A percentile compares a stretch with the other conserved stretches of the same genome.
Evolutionary conservation across 2,329 filamentous ascomycete species (phyloP).

Genomic region (Blastomyces parvus): DNA sequence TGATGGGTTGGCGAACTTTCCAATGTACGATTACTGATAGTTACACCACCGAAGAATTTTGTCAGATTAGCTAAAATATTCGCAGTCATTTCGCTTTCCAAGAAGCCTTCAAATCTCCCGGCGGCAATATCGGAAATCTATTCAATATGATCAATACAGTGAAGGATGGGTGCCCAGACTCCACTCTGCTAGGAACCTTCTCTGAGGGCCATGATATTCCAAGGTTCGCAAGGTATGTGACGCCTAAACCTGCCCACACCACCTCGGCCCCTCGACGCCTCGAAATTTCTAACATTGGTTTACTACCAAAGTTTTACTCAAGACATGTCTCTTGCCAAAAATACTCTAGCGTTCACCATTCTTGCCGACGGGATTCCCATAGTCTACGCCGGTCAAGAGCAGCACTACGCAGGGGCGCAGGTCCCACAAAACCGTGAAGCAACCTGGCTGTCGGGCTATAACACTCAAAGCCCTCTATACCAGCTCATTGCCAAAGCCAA

Average conservation of each 20-base stretch:
- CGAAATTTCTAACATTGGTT: conserved; percentile 25
- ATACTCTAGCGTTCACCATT: conserved; percentile 52
- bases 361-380: conserved; percentile 53
- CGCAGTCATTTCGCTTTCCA: conserved; percentile 8
- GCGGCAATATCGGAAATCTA: conserved; percentile 12
- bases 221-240: conserved; percentile 1
- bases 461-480: conserved; percentile 42
- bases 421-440: conserved; percentile 48
- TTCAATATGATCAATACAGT: conserved; percentile 21
- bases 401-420: conserved; percentile 46
- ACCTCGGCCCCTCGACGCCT: too few relatives aligned
- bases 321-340: conserved; percentile 50
- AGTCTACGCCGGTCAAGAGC: conserved; percentile 58
- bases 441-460: conserved; percentile 47
- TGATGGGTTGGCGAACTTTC: conserved; percentile 41
- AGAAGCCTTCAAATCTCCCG: conserved; percentile 9
- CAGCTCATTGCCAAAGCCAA: conserved; percentile 41
- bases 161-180: conserved; percentile 34
- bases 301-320: conserved; percentile 37
- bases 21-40: conserved; percentile 29
- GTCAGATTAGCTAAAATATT: background rate
- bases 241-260: background rate
- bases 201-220: conserved; percentile 51
- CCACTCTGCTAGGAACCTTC: conserved; percentile 40
- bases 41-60: background rate